Evolutionary conservation across 1,284 basidiomycete genomes (phyloP).

Genomic region (Tremellales sp.): DNA sequence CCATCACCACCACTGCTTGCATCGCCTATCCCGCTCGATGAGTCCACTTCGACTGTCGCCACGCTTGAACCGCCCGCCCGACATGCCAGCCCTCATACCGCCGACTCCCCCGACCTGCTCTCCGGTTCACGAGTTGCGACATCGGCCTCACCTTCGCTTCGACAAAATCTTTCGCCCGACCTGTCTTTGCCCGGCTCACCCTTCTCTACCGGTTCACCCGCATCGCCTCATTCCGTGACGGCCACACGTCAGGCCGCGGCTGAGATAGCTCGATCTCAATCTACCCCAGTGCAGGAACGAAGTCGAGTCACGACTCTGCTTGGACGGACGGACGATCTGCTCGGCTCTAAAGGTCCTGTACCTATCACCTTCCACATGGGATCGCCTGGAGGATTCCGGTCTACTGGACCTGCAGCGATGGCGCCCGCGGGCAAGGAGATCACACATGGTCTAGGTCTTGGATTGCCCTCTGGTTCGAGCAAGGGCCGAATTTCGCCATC

Average conservation of each 20-base stretch:
- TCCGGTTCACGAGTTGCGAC: no score
- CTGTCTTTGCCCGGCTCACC: neutral
- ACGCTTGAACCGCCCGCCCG: neutral
- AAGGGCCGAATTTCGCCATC: constrained; percentile 9
- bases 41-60: neutral
- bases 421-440: constrained; percentile 1
- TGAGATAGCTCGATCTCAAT: constrained; percentile 15
- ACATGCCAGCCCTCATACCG: no score
- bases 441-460: constrained; percentile 19
- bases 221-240: constrained; percentile 31
- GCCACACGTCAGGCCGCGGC: constrained; percentile 33
- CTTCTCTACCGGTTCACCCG: constrained; percentile 25
- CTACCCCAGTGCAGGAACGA: constrained; percentile 10
- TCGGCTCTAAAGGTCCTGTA: constrained; percentile 31
- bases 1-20: constrained; percentile 5
- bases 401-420: constrained; percentile 9
- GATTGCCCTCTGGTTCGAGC: constrained; percentile 7
- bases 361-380: constrained; percentile 41
- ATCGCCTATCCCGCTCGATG: constrained; percentile 9
- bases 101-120: no score
- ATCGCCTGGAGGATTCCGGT: constrained; percentile 11
- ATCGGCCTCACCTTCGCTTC: no score
- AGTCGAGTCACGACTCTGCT: constrained; percentile 30
- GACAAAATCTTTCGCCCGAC: neutral
- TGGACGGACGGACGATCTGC: constrained; percentile 32